A percentile compares a stretch with the other conserved stretches of the same genome.
Conservation (phyloP, 192 early-diverging fungal genomes). For the Glomus cerebriforme region DNA sequence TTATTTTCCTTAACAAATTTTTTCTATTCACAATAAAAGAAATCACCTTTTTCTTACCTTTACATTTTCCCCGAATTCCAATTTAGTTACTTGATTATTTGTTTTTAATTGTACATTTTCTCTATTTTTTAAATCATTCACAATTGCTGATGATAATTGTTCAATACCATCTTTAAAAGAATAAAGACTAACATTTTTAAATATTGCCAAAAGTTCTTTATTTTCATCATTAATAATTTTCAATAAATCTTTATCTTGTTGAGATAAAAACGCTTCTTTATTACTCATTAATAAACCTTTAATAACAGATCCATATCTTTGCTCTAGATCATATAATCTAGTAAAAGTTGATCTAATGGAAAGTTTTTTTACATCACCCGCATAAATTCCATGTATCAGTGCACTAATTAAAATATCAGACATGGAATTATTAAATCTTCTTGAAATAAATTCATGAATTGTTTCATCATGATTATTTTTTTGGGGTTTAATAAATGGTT, state of each 20-base stretch:
- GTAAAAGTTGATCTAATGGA: conserved; percentile 77
- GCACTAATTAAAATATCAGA: conserved; percentile 87
- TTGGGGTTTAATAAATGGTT: conserved; percentile 47
- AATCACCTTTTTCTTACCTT: conserved; percentile 38
- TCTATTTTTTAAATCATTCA: conserved; percentile 45
- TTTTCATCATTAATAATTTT: neutral
- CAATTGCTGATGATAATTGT: conserved; percentile 62
- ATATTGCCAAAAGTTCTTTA: conserved; percentile 19
- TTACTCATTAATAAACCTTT: conserved; percentile 49
- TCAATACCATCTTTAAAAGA: conserved; percentile 82
- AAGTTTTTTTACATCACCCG: conserved; percentile 77
- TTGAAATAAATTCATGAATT: conserved; percentile 77
- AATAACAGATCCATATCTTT: conserved; percentile 55
- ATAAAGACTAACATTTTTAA: conserved; percentile 74
- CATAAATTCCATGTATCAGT: conserved; percentile 92
- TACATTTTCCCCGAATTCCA: conserved; percentile 41
- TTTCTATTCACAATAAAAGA: neutral
- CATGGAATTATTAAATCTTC: conserved; percentile 73
- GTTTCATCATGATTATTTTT: conserved; percentile 68
- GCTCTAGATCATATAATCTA: conserved; percentile 71
- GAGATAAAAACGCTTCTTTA: neutral
- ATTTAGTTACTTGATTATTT: conserved; percentile 44
- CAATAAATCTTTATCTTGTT: conserved; percentile 11
- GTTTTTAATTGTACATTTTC: conserved; percentile 63
- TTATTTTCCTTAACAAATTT: neutral